phyloP scores from a whole-genome alignment of 805 yeast species.

The Lachancea nothofagi region DNA sequence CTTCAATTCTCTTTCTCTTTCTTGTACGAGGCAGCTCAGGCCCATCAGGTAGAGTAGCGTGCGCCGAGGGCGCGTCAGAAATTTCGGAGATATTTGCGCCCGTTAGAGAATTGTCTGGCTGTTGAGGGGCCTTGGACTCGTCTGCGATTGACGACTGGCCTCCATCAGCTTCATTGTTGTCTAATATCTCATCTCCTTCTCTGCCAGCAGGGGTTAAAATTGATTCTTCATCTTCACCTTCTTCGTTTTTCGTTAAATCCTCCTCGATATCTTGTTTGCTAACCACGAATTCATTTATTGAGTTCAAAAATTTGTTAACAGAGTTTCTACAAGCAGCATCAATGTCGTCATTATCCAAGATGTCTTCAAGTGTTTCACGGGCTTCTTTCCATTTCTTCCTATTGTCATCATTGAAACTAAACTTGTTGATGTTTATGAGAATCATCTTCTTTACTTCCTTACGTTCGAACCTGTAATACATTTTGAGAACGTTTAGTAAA shows the following conservation, averaged over 20 bases:
- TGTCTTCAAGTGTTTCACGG: constrained; percentile 24
- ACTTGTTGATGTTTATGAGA: constrained; percentile 44
- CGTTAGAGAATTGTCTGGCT: too few relatives aligned
- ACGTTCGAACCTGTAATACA: constrained; percentile 42
- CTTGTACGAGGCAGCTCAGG: too few relatives aligned
- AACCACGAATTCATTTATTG: constrained; percentile 7
- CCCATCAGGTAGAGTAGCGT: too few relatives aligned
- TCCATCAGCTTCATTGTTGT: neutral
- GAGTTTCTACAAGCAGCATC: constrained; percentile 35
- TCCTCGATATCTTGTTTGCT: neutral
- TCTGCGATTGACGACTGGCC: too few relatives aligned
- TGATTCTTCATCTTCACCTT: neutral
- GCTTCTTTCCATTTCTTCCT: constrained; percentile 26
- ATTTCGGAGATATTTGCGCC: too few relatives aligned
- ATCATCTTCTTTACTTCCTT: constrained; percentile 52
- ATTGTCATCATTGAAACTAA: constrained; percentile 35
- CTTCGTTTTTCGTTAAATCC: constrained; percentile 1
- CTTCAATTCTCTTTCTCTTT: constrained; percentile 6
- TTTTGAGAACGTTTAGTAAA: constrained; percentile 47
- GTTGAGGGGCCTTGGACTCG: too few relatives aligned
- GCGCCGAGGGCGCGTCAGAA: too few relatives aligned
- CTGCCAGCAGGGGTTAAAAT: neutral
- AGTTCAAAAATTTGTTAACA: constrained; percentile 28
- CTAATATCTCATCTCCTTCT: neutral
- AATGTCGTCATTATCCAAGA: constrained; percentile 28